phyloP scores from a whole-genome alignment of 495 filamentous ascomycete species.

The Cairneyella variabilis region DNA sequence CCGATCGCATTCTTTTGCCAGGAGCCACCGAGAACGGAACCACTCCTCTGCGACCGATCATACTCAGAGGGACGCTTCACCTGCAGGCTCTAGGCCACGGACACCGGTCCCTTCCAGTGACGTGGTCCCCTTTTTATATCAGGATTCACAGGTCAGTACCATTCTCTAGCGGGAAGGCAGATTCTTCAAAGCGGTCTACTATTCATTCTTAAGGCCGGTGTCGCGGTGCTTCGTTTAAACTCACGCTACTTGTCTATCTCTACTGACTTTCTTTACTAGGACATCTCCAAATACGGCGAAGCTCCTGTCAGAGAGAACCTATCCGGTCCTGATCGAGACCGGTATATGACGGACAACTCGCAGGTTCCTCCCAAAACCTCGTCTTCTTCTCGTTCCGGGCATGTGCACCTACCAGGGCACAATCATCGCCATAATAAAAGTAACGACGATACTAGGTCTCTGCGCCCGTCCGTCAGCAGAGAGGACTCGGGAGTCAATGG shows the following conservation, averaged over 20 bases:
- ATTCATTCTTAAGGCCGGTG: too few species aligned
- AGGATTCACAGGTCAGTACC: slow-evolving; percentile 60
- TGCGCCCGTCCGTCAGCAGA: slow-evolving; percentile 60
- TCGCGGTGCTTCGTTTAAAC: too few species aligned
- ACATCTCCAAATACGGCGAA: slow-evolving; percentile 77
- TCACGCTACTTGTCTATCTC: too few species aligned
- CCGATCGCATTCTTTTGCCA: slow-evolving; percentile 54
- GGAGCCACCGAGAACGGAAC: slow-evolving; percentile 61
- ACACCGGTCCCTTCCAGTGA: slow-evolving; percentile 89
- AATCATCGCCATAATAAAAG: slow-evolving; percentile 72
- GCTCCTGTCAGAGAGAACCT: slow-evolving; percentile 74
- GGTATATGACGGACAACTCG: slow-evolving; percentile 46
- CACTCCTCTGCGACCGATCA: slow-evolving; percentile 66
- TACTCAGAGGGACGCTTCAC: slow-evolving; percentile 57
- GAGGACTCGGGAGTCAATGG: slow-evolving; percentile 55
- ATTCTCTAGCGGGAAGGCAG: not conserved
- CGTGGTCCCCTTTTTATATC: slow-evolving; percentile 93
- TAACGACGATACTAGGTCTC: slow-evolving; percentile 65
- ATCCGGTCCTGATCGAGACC: slow-evolving; percentile 65
- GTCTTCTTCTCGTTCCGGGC: slow-evolving; percentile 37
- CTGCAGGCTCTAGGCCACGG: slow-evolving; percentile 65
- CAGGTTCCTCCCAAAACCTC: slow-evolving; percentile 46
- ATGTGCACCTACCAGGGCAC: slow-evolving; percentile 24
- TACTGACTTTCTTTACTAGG: slow-evolving; percentile 41
- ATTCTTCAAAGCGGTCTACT: too few species aligned